phyloP scores from a whole-genome alignment of 352 stramenopile species.

The Plasmopara halstedii region DNA sequence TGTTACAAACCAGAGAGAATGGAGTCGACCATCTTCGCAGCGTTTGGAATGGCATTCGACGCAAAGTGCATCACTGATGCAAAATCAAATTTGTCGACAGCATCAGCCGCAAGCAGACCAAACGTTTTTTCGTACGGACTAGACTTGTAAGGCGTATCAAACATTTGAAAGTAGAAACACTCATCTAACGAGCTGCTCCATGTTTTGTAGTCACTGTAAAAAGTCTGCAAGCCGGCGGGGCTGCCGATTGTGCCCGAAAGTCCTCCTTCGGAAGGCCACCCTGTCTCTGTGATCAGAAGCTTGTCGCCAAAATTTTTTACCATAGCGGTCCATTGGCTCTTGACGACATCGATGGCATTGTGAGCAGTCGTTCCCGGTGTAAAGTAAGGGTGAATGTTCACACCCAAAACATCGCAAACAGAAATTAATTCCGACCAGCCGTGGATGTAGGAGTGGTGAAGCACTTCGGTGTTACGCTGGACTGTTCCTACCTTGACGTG shows the following conservation, averaged over 20 bases:
- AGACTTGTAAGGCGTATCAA: conserved; percentile 44
- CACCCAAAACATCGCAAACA: conserved; percentile 37
- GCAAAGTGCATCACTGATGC: background rate
- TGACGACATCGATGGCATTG: conserved; percentile 31
- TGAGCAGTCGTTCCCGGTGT: conserved; percentile 12
- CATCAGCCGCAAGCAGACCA: conserved; percentile 32
- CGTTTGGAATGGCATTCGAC: background rate
- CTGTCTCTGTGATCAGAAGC: conserved; percentile 41
- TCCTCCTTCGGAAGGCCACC: conserved; percentile 33
- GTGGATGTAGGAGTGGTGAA: conserved; percentile 16
- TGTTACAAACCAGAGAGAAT: background rate
- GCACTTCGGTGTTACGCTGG: conserved; percentile 52
- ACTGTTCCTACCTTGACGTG: conserved; percentile 59
- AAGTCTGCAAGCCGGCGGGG: conserved; percentile 12
- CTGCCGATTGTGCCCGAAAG: conserved; percentile 23
- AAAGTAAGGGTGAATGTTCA: conserved; percentile 55
- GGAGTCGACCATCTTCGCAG: conserved; percentile 1
- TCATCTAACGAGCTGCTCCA: conserved; percentile 37
- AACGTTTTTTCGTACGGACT: conserved; percentile 36
- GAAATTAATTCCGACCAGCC: conserved; percentile 25
- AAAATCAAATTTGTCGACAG: conserved; percentile 18
- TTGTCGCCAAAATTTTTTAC: conserved; percentile 29
- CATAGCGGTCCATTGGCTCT: conserved; percentile 30
- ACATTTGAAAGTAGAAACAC: conserved; percentile 67
- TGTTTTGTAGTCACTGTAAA: conserved; percentile 42